Evolutionary conservation across 257 asterid genomes (phyloP).

Genomic region (Lavandula angustifolia): DNA sequence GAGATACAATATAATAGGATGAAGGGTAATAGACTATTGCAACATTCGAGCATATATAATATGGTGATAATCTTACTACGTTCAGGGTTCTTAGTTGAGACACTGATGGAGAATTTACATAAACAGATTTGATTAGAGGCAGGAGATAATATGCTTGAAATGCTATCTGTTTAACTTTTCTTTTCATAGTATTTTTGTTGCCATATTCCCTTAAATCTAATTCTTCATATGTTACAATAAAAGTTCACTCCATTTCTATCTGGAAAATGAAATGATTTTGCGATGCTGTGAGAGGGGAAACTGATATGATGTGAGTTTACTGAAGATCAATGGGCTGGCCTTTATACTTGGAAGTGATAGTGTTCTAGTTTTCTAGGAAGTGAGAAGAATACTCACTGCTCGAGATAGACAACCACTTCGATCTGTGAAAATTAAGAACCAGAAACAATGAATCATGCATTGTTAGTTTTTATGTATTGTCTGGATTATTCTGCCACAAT

Average conservation of each 20-base stretch:
- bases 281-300: background rate
- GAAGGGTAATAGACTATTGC: background rate
- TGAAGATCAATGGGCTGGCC: background rate
- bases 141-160: background rate
- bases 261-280: background rate
- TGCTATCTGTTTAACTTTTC: background rate
- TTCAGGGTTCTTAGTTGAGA: background rate
- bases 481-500: background rate
- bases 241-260: background rate
- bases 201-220: conserved; percentile 3
- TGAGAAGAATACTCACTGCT: background rate
- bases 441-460: background rate
- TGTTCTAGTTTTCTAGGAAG: background rate
- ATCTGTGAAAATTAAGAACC: background rate
- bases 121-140: background rate
- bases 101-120: background rate
- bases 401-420: background rate
- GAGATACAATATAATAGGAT: background rate
- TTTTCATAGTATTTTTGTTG: conserved; percentile 2
- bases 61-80: background rate
- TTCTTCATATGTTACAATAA: background rate
- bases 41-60: background rate
- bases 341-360: background rate
- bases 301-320: background rate
- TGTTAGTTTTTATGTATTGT: background rate